Base-by-base conservation (phyloP, 257 asterid species). In the Solanum clarkiae region DNA sequence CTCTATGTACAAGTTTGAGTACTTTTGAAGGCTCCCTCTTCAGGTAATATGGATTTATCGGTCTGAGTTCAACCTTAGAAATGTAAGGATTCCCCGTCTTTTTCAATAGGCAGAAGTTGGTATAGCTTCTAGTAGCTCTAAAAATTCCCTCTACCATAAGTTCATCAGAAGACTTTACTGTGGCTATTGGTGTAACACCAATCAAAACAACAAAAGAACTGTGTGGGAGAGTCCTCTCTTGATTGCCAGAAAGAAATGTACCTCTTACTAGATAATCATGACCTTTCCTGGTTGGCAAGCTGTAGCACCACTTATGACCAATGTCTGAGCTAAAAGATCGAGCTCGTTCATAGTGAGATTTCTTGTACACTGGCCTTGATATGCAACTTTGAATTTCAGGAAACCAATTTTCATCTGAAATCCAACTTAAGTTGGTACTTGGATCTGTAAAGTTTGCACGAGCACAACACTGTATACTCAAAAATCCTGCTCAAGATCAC, bases 1-100 rank as follows among this genome's bases (percentile, higher is more conserved):
- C 92, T 83, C 95, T 89, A 40, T 91, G 89, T 18, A 90, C 89
- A 70, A 91, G 90, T 81, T 89, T 92, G 87, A 92, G 90, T 56
- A 87, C 74, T 54, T 83, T 75, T 13, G 86, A 85, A 81, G 89
- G 83, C 59, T 89, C 84, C 85, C 82, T 63, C 60, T 80, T 77
- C 56, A 89, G 87, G 84, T 91, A 92, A 68, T 86, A 87, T 14
- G 89, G 79, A 82, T 83, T 80, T 10, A 87, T 80, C 80, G 91
- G 92, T 57, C 95, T 85, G 84, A 92, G 71, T 66, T 91, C 94
- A 62, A 92, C 83, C 88, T 85, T 89, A 32, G 93, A 91, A 68
- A 91, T 89, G 82, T 87, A 87, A 45, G 93, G 90, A 15, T 84
- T 89, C 60, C 91, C 93, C 24, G 80, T 89, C 26, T 88, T 89